These are phyloP conservation scores for Candida odintsovae DNA, from an alignment of 805 yeast genomes.

Conservation along the genomic window DNA sequence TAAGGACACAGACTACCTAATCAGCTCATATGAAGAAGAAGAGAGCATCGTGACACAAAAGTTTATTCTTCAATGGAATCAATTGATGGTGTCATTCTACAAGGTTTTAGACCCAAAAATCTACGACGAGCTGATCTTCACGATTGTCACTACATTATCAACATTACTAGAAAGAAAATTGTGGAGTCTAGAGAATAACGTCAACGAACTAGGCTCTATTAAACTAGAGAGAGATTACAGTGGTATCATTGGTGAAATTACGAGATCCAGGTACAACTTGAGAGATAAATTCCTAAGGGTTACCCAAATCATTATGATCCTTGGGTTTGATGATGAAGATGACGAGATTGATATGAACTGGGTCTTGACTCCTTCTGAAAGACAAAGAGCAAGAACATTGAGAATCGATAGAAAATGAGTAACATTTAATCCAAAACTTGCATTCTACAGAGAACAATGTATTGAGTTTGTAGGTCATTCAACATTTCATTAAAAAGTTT, in stretches of 20 bases:
- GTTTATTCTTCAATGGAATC: conserved; percentile 62
- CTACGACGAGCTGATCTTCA: conserved; percentile 41
- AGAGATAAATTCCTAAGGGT: conserved; percentile 75
- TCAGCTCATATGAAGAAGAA: conserved; percentile 27
- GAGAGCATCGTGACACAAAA: conserved; percentile 33
- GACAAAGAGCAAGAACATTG: conserved; percentile 53
- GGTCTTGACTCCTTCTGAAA: conserved; percentile 75
- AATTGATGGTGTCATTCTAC: conserved; percentile 58
- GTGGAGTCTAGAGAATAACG: conserved; percentile 56
- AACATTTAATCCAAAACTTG: background rate
- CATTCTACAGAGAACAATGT: background rate
- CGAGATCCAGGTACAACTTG: conserved; percentile 65
- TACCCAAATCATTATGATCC: conserved; percentile 76
- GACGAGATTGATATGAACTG: conserved; percentile 51
- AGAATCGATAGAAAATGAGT: conserved; percentile 36
- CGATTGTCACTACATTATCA: conserved; percentile 51
- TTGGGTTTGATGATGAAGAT: conserved; percentile 76
- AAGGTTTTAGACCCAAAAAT: conserved; percentile 50
- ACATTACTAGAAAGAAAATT: conserved; percentile 58
- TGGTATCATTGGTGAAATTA: conserved; percentile 63
- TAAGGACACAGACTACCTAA: conserved; percentile 22
- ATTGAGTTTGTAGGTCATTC: background rate
- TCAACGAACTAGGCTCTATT: conserved; percentile 79
- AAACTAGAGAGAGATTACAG: conserved; percentile 80
- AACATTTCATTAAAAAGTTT: background rate